Evolutionary conservation across 495 filamentous ascomycete species (phyloP), one percentile per base, ranked within the genome.

Genomic region (Aspergillus ellipticus): DNA sequence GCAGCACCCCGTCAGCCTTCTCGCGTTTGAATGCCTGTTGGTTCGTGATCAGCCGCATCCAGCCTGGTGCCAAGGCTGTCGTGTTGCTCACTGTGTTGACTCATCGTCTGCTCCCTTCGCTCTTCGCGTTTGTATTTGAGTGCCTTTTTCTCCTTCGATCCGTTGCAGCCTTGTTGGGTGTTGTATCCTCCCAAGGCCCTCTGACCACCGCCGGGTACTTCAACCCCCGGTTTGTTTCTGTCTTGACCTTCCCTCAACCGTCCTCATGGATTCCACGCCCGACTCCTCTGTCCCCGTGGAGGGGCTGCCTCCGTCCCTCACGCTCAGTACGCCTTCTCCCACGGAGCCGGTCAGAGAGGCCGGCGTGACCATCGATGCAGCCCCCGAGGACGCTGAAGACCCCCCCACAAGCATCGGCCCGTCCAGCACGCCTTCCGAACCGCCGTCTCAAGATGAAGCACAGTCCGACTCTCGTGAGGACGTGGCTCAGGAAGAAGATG

Each of bases 231-330:
- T 37, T 24, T 26, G 3, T 43, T 49, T 47, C 21, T 43, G 13
- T 31, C 7, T 9, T 39, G 22, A 22, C 39, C 52, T 47, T 51
- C 20, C 50, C 48, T 57, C 20, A 3, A 47, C 43, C 29, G 43
- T 45, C 39, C 55, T 17, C n/a, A 73, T 72, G 67, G 69, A 69
- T 54, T 28, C 66, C 52, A 54, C 42, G n/a, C 15, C 55, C 29
- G 53, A 61, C 20, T 49, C 50, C 22, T 37, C 57, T 17, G 57
- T 57, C 19, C 54, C 31, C 22, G 55, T 66, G 35, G 54, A 62
- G 22, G 51, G 58, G 31, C 45, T 55, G 13, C 60, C 60, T 19
- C 55, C 51, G 0, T 43, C 55, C n/a, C 17, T 60, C 31, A 56
- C 55, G 22, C 51, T 62, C 20, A 55, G 29, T 37, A 37, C 35